Percentiles rank a stretch among this genome's conserved stretches.
phyloP scores from a whole-genome alignment of 257 asterid genomes.

The Forsythia viridissima region DNA sequence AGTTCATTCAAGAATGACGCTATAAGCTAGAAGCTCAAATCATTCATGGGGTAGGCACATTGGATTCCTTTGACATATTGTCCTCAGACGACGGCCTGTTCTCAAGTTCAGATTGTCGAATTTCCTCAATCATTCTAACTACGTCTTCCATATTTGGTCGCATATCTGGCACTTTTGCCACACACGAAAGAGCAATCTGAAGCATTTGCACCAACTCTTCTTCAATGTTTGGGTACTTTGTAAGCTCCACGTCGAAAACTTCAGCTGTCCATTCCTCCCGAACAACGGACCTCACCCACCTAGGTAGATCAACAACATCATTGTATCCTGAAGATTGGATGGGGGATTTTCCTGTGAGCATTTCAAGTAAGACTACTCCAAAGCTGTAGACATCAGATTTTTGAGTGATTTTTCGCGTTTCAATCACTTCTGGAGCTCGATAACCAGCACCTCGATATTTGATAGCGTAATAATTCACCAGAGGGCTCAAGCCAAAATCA shows the following conservation, averaged over 20 bases:
- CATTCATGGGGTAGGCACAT: slow-evolving; percentile 46
- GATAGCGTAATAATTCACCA: slow-evolving; percentile 50
- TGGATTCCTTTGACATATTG: slow-evolving; percentile 53
- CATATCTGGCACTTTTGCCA: slow-evolving; percentile 57
- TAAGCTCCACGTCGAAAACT: slow-evolving; percentile 77
- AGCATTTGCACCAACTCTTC: slow-evolving; percentile 98
- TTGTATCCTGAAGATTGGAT: slow-evolving; percentile 54
- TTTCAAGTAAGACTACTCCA: slow-evolving; percentile 86
- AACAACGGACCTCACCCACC: slow-evolving; percentile 94
- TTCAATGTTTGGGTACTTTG: slow-evolving; percentile 55
- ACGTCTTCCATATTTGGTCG: slow-evolving; percentile 79
- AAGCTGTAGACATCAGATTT: slow-evolving; percentile 91
- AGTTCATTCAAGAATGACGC: slow-evolving; percentile 2
- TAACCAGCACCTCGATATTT: slow-evolving; percentile 75
- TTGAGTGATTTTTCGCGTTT: slow-evolving; percentile 60
- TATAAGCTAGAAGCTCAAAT: background rate
- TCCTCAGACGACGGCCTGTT: slow-evolving; percentile 77
- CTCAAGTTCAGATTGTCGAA: slow-evolving; percentile 52
- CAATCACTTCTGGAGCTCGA: slow-evolving; percentile 88
- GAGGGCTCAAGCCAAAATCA: slow-evolving; percentile 66
- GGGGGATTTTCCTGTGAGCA: slow-evolving; percentile 88
- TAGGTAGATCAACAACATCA: slow-evolving; percentile 75
- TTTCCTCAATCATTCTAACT: slow-evolving; percentile 66
- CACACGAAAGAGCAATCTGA: slow-evolving; percentile 85
- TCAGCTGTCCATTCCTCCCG: slow-evolving; percentile 99